Evolutionary conservation across 257 asterid species (phyloP).

Genomic region (Solanum pimpinellifolium): DNA sequence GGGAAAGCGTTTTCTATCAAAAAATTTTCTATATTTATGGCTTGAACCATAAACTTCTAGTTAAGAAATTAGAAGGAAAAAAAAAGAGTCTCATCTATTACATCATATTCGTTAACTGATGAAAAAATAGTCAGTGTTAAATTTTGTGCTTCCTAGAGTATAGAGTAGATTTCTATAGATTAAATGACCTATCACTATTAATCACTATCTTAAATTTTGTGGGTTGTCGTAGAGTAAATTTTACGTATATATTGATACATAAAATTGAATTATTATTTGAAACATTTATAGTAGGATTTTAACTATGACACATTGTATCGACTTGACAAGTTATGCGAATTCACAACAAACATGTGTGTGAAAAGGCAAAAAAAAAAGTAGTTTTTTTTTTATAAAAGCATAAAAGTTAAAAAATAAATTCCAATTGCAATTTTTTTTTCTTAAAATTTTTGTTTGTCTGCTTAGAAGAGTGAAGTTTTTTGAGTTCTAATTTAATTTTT

Average conservation of each 20-base stretch:
- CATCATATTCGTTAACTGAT: no score
- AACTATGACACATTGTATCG: neutral
- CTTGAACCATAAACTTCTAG: no score
- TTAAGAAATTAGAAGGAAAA: no score
- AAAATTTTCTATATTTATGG: no score
- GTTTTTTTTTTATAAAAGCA: no score
- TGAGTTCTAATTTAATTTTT: no score
- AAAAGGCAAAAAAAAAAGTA: neutral
- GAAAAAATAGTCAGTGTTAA: neutral
- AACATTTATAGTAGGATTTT: neutral
- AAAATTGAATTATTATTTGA: neutral
- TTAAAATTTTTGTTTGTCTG: no score
- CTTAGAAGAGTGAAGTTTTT: neutral
- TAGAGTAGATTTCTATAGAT: neutral
- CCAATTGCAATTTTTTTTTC: neutral
- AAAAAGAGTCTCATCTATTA: no score
- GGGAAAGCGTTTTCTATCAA: rapidly evolving
- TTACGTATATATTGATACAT: neutral
- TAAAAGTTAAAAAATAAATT: no score
- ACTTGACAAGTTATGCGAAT: neutral
- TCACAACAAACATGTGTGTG: neutral
- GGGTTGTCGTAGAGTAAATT: neutral
- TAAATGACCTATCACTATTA: neutral
- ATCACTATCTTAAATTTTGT: neutral
- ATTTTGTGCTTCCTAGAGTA: neutral